Evolutionary conservation across 2,329 filamentous ascomycete species (phyloP).

Genomic region (Epichloe aotearoae): DNA sequence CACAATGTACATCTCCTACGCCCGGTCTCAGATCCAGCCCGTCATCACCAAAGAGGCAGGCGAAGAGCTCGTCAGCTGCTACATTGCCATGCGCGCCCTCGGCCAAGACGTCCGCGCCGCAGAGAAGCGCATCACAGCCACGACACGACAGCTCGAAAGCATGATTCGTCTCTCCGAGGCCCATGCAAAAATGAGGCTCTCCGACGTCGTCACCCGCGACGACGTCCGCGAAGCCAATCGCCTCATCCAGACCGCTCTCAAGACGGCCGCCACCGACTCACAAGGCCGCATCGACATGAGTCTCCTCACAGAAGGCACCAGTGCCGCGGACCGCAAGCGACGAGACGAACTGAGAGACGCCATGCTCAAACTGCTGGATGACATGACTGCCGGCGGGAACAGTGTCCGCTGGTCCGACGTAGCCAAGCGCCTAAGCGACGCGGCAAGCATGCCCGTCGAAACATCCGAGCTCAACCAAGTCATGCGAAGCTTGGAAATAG

Average conservation of each 20-base stretch:
- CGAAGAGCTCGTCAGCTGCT: constrained; percentile 72
- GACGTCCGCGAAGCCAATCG: constrained; percentile 88
- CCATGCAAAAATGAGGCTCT: constrained; percentile 94
- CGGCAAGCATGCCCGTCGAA: constrained; percentile 59
- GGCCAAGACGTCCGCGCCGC: constrained; percentile 75
- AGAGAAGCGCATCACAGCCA: constrained; percentile 95
- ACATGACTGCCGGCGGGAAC: constrained; percentile 56
- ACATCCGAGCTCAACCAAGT: constrained; percentile 70
- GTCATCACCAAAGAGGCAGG: constrained; percentile 67
- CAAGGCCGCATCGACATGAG: constrained; percentile 95
- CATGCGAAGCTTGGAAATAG: constrained; percentile 66
- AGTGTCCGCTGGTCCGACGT: constrained; percentile 70
- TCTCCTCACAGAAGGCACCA: constrained; percentile 86
- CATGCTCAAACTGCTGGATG: constrained; percentile 62
- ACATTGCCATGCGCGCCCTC: constrained; percentile 89
- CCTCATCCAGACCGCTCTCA: constrained; percentile 84
- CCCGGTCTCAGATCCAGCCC: constrained; percentile 74
- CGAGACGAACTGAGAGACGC: constrained; percentile 76
- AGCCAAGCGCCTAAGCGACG: constrained; percentile 57
- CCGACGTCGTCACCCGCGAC: constrained; percentile 56
- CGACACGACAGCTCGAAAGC: constrained; percentile 88
- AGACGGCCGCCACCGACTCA: constrained; percentile 91
- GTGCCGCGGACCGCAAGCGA: constrained; percentile 69
- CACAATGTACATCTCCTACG: constrained; percentile 94
- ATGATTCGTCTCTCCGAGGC: constrained; percentile 97